phyloP scores from a whole-genome alignment of 2,329 filamentous ascomycete species.

The Neopestalotiopsis sp. region DNA sequence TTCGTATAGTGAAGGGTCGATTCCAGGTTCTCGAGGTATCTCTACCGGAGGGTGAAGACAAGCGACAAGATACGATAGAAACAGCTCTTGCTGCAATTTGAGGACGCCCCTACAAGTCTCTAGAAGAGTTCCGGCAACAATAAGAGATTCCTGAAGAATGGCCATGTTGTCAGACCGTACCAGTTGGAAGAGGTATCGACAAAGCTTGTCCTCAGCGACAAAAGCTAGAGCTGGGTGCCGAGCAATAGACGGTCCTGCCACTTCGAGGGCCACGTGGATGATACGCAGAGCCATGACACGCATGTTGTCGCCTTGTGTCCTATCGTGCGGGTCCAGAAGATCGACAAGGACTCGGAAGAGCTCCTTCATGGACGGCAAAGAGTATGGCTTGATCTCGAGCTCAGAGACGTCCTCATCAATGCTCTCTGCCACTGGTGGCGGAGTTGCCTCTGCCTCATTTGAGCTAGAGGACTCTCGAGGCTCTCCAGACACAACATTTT shows the following conservation, averaged over 20 bases:
- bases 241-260: slow-evolving; percentile 93
- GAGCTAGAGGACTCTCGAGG: slow-evolving; percentile 47
- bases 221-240: slow-evolving; percentile 87
- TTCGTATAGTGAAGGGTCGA: slow-evolving; percentile 89
- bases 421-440: slow-evolving; percentile 27
- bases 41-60: slow-evolving; percentile 94
- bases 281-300: slow-evolving; percentile 96
- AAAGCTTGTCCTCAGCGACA: slow-evolving; percentile 90
- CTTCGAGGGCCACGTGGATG: slow-evolving; percentile 95
- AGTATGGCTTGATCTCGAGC: slow-evolving; percentile 82
- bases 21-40: slow-evolving; percentile 87
- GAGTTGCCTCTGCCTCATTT: slow-evolving; percentile 40
- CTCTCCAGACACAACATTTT: slow-evolving; percentile 42
- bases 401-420: slow-evolving; percentile 34
- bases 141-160: slow-evolving; percentile 88
- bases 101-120: slow-evolving; percentile 89
- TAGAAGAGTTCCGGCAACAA: slow-evolving; percentile 88
- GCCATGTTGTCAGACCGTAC: slow-evolving; percentile 96
- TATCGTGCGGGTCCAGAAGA: slow-evolving; percentile 90
- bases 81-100: slow-evolving; percentile 96
- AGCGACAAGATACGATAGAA: slow-evolving; percentile 90
- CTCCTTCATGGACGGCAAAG: slow-evolving; percentile 90
- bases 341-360: slow-evolving; percentile 93
- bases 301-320: slow-evolving; percentile 92
- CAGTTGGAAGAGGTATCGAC: slow-evolving; percentile 93